These are phyloP conservation scores for Trifolium repens DNA, from an alignment of 306 rosid species.

Conservation along the genomic window DNA sequence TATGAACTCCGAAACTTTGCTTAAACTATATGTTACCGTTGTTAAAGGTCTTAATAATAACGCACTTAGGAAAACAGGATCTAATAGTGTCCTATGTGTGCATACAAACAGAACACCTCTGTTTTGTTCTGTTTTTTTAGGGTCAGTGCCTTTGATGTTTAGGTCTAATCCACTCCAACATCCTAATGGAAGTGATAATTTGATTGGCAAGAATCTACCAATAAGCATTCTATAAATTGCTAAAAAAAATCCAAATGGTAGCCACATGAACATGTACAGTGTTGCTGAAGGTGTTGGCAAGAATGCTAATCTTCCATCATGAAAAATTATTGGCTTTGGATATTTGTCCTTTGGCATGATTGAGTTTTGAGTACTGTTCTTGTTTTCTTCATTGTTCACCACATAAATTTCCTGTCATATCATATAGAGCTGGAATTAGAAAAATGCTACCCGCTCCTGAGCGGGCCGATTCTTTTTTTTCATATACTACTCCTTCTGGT, in stretches of 20 bases:
- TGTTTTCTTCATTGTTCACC: conserved; percentile 60
- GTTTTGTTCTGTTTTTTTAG: conserved; percentile 36
- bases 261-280: conserved; percentile 74
- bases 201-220: conserved; percentile 66
- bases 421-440: conserved; percentile 17
- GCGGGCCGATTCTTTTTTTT: too few species aligned
- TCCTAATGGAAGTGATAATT: conserved; percentile 46
- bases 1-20: conserved; percentile 31
- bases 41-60: conserved; percentile 59
- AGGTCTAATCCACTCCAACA: conserved; percentile 56
- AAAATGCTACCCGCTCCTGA: too few species aligned
- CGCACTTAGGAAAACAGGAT: conserved; percentile 69
- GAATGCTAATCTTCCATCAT: conserved; percentile 92
- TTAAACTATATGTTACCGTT: conserved; percentile 71
- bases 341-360: conserved; percentile 59
- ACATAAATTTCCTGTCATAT: conserved; percentile 75
- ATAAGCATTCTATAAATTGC: conserved; percentile 72
- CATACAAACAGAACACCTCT: conserved; percentile 70
- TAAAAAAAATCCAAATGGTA: conserved; percentile 67
- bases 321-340: conserved; percentile 84
- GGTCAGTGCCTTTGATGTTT: conserved; percentile 38
- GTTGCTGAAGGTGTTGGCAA: conserved; percentile 83
- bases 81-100: conserved; percentile 72
- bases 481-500: too few species aligned
- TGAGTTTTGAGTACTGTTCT: conserved; percentile 32